Conservation (phyloP, 495 filamentous ascomycete genomes). For the Podospora fimiseda region DNA sequence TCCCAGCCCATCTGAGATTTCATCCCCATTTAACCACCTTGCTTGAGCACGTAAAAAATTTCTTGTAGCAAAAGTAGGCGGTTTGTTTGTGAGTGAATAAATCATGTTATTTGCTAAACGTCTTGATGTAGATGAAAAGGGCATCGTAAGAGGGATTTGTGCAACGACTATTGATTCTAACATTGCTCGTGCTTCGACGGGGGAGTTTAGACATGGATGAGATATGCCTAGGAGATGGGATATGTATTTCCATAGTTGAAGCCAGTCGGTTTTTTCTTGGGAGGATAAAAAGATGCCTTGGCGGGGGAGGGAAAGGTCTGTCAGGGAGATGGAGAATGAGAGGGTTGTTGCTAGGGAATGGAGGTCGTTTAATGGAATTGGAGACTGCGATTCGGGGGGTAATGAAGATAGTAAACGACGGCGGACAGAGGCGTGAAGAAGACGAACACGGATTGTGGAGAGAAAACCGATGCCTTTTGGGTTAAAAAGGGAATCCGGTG, state of each 20-base stretch:
- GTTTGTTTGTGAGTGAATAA: slow-evolving; percentile 51
- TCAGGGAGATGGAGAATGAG: slow-evolving; percentile 58
- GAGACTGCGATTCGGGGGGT: slow-evolving; percentile 47
- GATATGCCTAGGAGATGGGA: slow-evolving; percentile 66
- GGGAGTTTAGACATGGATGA: slow-evolving; percentile 48
- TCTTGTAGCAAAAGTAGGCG: slow-evolving; percentile 55
- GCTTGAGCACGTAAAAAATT: slow-evolving; percentile 61
- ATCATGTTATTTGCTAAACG: slow-evolving; percentile 72
- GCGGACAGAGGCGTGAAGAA: slow-evolving; percentile 68
- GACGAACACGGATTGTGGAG: slow-evolving; percentile 65
- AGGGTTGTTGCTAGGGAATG: slow-evolving; percentile 66
- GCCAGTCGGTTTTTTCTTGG: slow-evolving; percentile 62
- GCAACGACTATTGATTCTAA: slow-evolving; percentile 60
- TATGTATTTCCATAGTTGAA: slow-evolving; percentile 71
- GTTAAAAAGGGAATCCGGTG: slow-evolving; percentile 56
- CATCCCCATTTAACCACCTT: slow-evolving; percentile 62
- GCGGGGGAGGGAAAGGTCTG: slow-evolving; percentile 63
- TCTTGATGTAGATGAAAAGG: slow-evolving; percentile 49
- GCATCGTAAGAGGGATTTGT: no score
- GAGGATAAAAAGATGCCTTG: slow-evolving; percentile 61
- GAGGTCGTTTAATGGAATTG: slow-evolving; percentile 69
- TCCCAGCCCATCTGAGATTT: slow-evolving; percentile 54
- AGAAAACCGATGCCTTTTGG: slow-evolving; percentile 58
- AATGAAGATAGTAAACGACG: slow-evolving; percentile 62
- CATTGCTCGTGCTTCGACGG: slow-evolving; percentile 47